phyloP scores from a whole-genome alignment of 371 early-diverging fungal species.

The Mucor piriformis region DNA sequence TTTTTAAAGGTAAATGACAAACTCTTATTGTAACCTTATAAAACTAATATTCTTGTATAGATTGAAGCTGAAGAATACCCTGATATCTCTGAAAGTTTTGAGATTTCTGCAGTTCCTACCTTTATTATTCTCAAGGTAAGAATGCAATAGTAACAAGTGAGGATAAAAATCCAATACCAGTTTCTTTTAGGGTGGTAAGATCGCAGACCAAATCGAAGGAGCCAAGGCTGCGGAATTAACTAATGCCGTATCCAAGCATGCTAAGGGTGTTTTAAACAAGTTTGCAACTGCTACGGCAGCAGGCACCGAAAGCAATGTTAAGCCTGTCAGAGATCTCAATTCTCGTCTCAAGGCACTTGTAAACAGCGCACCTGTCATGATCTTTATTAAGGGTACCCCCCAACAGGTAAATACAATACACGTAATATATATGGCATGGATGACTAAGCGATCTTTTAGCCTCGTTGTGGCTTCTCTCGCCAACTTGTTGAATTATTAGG shows the following conservation, averaged over 20 bases:
- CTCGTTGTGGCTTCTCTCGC: slow-evolving; percentile 79
- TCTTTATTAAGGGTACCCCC: slow-evolving; percentile 96
- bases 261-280: slow-evolving; percentile 57
- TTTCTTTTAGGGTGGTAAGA: slow-evolving; percentile 73
- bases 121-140: slow-evolving; percentile 82
- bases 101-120: slow-evolving; percentile 91
- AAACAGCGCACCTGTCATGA: slow-evolving; percentile 76
- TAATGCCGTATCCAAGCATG: slow-evolving; percentile 70
- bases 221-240: slow-evolving; percentile 86
- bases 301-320: slow-evolving; percentile 30
- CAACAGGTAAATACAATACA: slow-evolving; percentile 57
- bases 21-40: too few species aligned
- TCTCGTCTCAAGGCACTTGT: slow-evolving; percentile 71
- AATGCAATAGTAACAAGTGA: background rate
- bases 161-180: too few species aligned
- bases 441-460: slow-evolving; percentile 51
- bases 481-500: slow-evolving; percentile 71
- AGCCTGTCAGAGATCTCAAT: slow-evolving; percentile 61
- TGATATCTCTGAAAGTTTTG: slow-evolving; percentile 84
- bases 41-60: too few species aligned
- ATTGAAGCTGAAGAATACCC: slow-evolving; percentile 92
- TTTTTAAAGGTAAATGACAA: slow-evolving; percentile 71
- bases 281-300: slow-evolving; percentile 22
- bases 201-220: slow-evolving; percentile 82
- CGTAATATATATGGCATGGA: too few species aligned